A percentile compares a stretch with the other conserved stretches of the same genome.
Evolutionary conservation across 352 stramenopile species (phyloP).

Genomic region (Phytopythium delawarense): DNA sequence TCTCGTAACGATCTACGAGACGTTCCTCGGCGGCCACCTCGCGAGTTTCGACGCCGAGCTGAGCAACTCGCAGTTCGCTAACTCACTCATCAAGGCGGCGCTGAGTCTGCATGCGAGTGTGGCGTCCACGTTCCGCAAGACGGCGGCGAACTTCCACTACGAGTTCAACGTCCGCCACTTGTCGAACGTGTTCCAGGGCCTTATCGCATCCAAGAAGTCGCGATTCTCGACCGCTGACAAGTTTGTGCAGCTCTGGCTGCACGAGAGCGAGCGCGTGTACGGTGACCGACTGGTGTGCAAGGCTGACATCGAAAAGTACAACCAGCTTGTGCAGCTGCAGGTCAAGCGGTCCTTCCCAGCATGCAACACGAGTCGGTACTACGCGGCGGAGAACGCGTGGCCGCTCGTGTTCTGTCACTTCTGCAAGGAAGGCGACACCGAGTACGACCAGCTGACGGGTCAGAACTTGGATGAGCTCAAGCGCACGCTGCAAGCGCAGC

Average conservation of each 20-base stretch:
- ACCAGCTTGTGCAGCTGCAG: slow-evolving; percentile 91
- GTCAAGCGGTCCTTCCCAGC: slow-evolving; percentile 92
- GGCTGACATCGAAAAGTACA: slow-evolving; percentile 93
- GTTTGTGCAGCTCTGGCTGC: slow-evolving; percentile 94
- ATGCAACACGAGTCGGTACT: slow-evolving; percentile 91
- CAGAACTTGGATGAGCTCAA: slow-evolving; percentile 89
- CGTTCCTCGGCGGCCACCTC: slow-evolving; percentile 93
- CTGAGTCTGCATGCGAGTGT: slow-evolving; percentile 91
- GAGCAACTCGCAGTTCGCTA: slow-evolving; percentile 83
- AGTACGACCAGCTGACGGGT: slow-evolving; percentile 93
- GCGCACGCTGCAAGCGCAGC: slow-evolving; percentile 82
- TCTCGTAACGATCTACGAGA: slow-evolving; percentile 96
- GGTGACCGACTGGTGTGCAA: slow-evolving; percentile 92
- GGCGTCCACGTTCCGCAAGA: slow-evolving; percentile 92
- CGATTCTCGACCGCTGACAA: slow-evolving; percentile 92
- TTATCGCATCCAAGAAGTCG: slow-evolving; percentile 91
- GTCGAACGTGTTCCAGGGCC: slow-evolving; percentile 94
- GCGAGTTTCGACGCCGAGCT: slow-evolving; percentile 88
- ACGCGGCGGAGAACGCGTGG: slow-evolving; percentile 93
- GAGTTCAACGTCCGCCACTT: slow-evolving; percentile 97
- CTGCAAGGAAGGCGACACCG: slow-evolving; percentile 88
- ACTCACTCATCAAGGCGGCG: slow-evolving; percentile 92
- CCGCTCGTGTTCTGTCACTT: slow-evolving; percentile 96
- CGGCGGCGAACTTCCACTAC: slow-evolving; percentile 96
- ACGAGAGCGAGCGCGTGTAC: slow-evolving; percentile 96